Conservation (phyloP, 257 asterid genomes). For the Henckelia pumila region DNA sequence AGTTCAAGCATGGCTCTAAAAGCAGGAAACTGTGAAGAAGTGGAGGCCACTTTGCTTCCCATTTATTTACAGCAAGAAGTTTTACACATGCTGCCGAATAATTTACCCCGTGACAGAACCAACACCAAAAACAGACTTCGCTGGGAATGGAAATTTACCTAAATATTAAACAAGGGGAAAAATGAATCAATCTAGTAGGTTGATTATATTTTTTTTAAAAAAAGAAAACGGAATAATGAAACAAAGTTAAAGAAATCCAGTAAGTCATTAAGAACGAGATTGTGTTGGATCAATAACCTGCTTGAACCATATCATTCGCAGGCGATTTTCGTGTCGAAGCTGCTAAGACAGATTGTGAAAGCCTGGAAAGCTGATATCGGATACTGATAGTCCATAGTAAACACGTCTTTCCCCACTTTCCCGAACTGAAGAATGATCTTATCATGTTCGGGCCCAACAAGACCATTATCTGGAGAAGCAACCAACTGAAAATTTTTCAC, state of each 20-base stretch:
- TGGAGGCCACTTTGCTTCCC: conserved; percentile 7
- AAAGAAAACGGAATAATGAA: no score
- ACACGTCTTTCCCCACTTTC: conserved; percentile 87
- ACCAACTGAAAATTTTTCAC: conserved; percentile 93
- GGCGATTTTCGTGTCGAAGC: conserved; percentile 88
- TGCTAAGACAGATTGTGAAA: conserved; percentile 67
- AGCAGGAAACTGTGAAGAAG: neutral
- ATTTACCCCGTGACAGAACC: neutral
- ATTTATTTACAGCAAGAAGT: neutral
- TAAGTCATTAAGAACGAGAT: conserved; percentile 3
- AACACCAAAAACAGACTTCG: neutral
- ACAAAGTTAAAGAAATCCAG: conserved; percentile 1
- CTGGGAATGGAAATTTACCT: no score
- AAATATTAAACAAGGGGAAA: no score
- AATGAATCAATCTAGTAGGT: no score
- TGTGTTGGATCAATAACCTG: conserved; percentile 12
- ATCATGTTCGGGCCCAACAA: conserved; percentile 66
- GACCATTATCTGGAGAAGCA: conserved; percentile 66
- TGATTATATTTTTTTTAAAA: no score
- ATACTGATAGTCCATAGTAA: conserved; percentile 81
- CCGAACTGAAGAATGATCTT: conserved; percentile 90
- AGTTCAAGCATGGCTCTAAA: neutral
- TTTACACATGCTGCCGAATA: neutral
- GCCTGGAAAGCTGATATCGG: conserved; percentile 94
- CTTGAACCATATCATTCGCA: conserved; percentile 51